Conservation (phyloP, 768 basidiomycete species). For the Mycena capillaripes region DNA sequence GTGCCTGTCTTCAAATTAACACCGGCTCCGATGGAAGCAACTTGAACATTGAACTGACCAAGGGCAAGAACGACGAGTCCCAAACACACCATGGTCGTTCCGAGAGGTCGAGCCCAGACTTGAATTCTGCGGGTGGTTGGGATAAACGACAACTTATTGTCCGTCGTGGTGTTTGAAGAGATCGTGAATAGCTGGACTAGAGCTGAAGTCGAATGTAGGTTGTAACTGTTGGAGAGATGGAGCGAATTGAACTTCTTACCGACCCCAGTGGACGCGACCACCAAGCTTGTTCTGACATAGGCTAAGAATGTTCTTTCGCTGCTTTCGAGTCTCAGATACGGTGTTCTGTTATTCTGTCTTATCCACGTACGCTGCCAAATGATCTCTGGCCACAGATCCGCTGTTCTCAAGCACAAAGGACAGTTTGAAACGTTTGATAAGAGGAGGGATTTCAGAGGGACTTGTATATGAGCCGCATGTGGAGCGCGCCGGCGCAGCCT, state of each 20-base stretch:
- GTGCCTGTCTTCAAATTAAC: conserved; percentile 41
- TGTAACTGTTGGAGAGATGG: background rate
- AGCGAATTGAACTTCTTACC: conserved; percentile 47
- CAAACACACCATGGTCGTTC: conserved; percentile 52
- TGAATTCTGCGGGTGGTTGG: conserved; percentile 33
- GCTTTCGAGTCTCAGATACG: background rate
- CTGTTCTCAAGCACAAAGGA: conserved; percentile 55
- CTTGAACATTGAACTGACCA: conserved; percentile 40
- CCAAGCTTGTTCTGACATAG: conserved; percentile 51
- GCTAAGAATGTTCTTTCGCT: conserved; percentile 59
- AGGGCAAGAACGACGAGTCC: conserved; percentile 49
- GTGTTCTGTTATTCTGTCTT: no score
- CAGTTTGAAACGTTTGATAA: conserved; percentile 3
- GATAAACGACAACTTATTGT: conserved; percentile 10
- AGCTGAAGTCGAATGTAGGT: conserved; percentile 41
- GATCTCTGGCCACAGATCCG: conserved; percentile 61
- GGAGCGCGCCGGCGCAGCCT: background rate
- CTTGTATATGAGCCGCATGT: background rate
- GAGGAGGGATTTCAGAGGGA: background rate
- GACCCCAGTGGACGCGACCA: conserved; percentile 58
- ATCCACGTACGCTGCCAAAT: conserved; percentile 48
- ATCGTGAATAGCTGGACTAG: conserved; percentile 61
- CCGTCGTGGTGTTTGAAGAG: conserved; percentile 37
- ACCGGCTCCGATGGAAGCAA: background rate
- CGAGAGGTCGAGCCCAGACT: conserved; percentile 52